A percentile compares a stretch with the other conserved stretches of the same genome.
Evolutionary conservation across 73 alveolate species (phyloP).

Genomic region (Paramecium primaurelia): DNA sequence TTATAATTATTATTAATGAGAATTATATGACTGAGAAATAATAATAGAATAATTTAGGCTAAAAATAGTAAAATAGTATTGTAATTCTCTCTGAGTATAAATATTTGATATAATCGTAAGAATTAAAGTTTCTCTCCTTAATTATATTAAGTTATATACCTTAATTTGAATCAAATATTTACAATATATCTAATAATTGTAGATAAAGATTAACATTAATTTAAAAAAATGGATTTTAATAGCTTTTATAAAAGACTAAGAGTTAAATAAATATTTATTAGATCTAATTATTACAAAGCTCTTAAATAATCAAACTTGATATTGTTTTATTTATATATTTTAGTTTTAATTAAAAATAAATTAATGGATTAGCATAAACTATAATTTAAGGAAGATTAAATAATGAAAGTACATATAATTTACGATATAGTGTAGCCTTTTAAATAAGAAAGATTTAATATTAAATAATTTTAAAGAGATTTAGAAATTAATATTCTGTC

Average conservation of each 20-base stretch:
- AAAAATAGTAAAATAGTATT: not conserved
- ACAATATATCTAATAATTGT: too few species aligned
- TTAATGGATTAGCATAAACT: conserved; percentile 20
- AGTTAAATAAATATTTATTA: too few species aligned
- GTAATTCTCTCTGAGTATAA: not conserved
- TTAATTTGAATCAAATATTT: not conserved
- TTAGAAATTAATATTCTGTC: conserved; percentile 1
- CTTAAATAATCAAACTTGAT: not conserved
- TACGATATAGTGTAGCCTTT: not conserved
- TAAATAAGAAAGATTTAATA: conserved; percentile 4
- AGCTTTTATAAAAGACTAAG: not conserved
- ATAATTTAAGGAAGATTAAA: not conserved
- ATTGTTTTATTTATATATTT: not conserved
- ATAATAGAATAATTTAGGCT: not conserved
- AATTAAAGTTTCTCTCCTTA: not conserved
- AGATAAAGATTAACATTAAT: too few species aligned
- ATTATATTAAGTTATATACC: not conserved
- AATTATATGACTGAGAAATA: too few species aligned
- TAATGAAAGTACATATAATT: not conserved
- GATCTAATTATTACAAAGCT: too few species aligned
- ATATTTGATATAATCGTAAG: not conserved
- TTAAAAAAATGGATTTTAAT: too few species aligned
- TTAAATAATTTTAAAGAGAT: not conserved
- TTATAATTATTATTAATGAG: not conserved
- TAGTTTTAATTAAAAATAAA: not conserved